phyloP scores from a whole-genome alignment of 345 rosid species.

The Fremontodendron californicum region DNA sequence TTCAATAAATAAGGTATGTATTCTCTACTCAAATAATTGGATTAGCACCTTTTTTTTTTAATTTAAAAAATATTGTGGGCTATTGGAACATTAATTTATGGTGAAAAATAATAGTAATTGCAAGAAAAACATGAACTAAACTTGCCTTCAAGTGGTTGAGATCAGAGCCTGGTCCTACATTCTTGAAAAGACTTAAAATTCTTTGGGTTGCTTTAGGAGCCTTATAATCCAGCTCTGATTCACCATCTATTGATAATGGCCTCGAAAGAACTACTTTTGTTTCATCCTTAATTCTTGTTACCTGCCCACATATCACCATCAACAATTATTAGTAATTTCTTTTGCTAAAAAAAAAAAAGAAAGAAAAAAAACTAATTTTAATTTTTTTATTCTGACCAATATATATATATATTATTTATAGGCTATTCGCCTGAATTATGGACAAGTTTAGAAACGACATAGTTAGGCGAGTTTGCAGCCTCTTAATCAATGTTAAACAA shows the following conservation, averaged over 20 bases:
- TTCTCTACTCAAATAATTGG: neutral
- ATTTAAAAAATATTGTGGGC: neutral
- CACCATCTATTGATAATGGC: constrained; percentile 49
- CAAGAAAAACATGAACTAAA: neutral
- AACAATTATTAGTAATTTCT: neutral
- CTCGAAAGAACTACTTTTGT: constrained; percentile 38
- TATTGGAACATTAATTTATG: neutral
- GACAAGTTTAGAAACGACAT: too few relatives aligned
- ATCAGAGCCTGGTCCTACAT: constrained; percentile 56
- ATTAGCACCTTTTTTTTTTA: neutral
- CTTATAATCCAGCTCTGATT: constrained; percentile 27
- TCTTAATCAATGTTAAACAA: too few relatives aligned
- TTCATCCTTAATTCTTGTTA: constrained; percentile 13
- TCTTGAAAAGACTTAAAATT: constrained; percentile 45
- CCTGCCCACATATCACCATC: constrained; percentile 17
- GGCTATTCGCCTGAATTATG: too few relatives aligned
- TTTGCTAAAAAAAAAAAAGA: neutral
- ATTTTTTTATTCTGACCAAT: too few relatives aligned
- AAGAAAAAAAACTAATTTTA: too few relatives aligned
- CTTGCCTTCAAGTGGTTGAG: constrained; percentile 57
- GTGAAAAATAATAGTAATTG: neutral
- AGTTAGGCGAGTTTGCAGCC: too few relatives aligned
- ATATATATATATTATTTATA: too few relatives aligned
- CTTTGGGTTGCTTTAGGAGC: constrained; percentile 53
- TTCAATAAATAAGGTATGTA: neutral